Evolutionary conservation across 2,329 filamentous ascomycete species (phyloP).

Genomic region (Sclerotinia glacialis): DNA sequence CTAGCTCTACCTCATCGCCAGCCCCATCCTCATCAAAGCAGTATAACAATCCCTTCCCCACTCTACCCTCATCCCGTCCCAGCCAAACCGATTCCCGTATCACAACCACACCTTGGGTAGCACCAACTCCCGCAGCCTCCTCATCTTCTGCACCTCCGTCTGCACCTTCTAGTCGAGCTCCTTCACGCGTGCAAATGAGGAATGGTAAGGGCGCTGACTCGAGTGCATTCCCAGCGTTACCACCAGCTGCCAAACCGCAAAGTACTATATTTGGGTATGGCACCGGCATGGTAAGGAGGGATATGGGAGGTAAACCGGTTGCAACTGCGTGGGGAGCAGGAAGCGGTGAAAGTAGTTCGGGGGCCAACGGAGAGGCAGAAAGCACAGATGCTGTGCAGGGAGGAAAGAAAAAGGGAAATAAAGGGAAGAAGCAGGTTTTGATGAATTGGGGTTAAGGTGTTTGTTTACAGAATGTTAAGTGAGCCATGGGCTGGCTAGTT

Average conservation of each 20-base stretch:
- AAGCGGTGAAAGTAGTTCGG: constrained; percentile 33
- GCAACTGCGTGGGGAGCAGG: constrained; percentile 30
- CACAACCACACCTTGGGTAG: constrained; percentile 39
- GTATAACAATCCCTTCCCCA: constrained; percentile 46
- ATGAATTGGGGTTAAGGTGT: constrained; percentile 32
- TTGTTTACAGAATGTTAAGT: background rate
- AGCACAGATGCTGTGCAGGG: constrained; percentile 30
- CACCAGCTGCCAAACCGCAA: constrained; percentile 67
- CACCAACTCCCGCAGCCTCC: constrained; percentile 39
- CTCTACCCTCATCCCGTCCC: constrained; percentile 39
- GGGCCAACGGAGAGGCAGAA: constrained; percentile 23
- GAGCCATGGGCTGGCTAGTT: background rate
- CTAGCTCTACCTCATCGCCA: constrained; percentile 20
- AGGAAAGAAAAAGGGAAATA: constrained; percentile 55
- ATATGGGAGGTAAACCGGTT: constrained; percentile 42
- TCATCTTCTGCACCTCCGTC: constrained; percentile 34
- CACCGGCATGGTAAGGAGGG: constrained; percentile 53
- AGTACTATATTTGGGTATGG: constrained; percentile 63
- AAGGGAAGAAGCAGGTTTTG: constrained; percentile 60
- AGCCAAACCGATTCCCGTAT: constrained; percentile 32
- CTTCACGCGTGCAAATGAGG: constrained; percentile 19
- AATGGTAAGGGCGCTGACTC: constrained; percentile 29
- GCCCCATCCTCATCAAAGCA: constrained; percentile 38
- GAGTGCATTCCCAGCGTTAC: constrained; percentile 80
- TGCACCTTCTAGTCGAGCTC: constrained; percentile 25